Evolutionary conservation across 148 eudicot genomes (phyloP).

Genomic region (Euryodendron excelsum): DNA sequence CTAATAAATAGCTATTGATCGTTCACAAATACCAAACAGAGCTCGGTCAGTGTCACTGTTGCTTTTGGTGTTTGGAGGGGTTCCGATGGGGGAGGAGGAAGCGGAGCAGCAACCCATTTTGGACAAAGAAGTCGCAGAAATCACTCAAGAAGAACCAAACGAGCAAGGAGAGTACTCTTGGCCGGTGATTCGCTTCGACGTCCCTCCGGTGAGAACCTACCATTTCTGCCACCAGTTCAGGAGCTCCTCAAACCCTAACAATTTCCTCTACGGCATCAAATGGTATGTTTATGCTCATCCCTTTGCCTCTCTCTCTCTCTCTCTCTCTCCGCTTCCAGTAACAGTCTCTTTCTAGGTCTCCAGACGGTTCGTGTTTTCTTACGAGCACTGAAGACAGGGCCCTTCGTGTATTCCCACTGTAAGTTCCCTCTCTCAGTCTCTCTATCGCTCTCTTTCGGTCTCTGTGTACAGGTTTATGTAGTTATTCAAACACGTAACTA

Average conservation of each 20-base stretch:
- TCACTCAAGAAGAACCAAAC: constrained; percentile 15
- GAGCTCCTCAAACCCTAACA: constrained; percentile 63
- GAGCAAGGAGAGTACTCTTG: constrained; percentile 33
- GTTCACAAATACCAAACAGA: too few species aligned
- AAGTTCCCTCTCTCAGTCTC: constrained; percentile 18
- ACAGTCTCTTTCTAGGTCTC: constrained; percentile 57
- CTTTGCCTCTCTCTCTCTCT: neutral
- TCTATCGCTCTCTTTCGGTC: neutral
- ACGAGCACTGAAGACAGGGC: constrained; percentile 73
- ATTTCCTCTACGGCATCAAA: constrained; percentile 78
- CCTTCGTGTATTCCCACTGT: constrained; percentile 66
- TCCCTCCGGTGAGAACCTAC: constrained; percentile 58
- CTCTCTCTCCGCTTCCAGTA: neutral
- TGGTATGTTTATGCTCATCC: constrained; percentile 42
- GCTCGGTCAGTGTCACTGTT: neutral
- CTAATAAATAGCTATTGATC: too few species aligned
- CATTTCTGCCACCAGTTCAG: constrained; percentile 76
- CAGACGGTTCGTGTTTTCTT: constrained; percentile 85
- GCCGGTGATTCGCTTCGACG: constrained; percentile 57
- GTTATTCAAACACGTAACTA: too few species aligned
- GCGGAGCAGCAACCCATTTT: neutral
- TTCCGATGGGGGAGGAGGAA: constrained; percentile 37
- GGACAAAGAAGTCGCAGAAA: constrained; percentile 6
- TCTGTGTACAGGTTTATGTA: too few species aligned
- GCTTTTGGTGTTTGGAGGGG: too few species aligned